Evolutionary conservation across 257 asterid species (phyloP), one percentile per base, ranked within the genome.

Genomic region (Leptodermis oblonga): DNA sequence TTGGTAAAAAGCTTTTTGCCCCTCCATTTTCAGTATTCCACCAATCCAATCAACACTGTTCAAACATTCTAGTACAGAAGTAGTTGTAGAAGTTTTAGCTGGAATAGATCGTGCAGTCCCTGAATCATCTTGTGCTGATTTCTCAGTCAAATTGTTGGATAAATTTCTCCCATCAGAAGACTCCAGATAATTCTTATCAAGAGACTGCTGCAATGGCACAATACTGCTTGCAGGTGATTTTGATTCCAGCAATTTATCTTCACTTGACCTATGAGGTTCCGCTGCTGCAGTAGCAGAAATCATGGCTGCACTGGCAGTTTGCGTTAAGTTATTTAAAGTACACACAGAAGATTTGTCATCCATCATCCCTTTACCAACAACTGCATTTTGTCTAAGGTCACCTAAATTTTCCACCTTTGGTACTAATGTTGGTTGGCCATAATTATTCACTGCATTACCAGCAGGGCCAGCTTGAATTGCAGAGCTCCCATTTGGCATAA

Each of bases 1-100:
- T 30, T 84, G 72, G 76, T 88, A 90, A 72, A 75, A 87, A 14
- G 71, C 68, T 79, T 87, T 90, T 51, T 76, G 87, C 77, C 87
- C 96, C 80, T 77, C 80, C 53, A 72, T 81, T 80, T 82, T 79
- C 78, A 79, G 72, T 56, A 83, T 75, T n/a, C 82, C 82, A 64
- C 97, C 94, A 62, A 82, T 82, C 97, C 96, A 93, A 73, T 75
- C 82, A 69, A 90, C 89, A 74, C 70, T 71, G 74, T 74, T 84
- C 70, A 80, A 67, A 62, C 69, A 71, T 63, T 75, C 84, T 41
- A 80, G 75, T 58, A 81, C 83, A 68, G 77, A 72, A 75, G 60
- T 73, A 28, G 75, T 52, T 52, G 71, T 26, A 76, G 84, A 78
- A 75, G 70, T 66, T 75, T 77, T 89, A 71, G 86, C 73, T 53